A percentile compares a stretch with the other conserved stretches of the same genome.
Conservation (phyloP, 345 rosid species). For the Acer saccharum region DNA sequence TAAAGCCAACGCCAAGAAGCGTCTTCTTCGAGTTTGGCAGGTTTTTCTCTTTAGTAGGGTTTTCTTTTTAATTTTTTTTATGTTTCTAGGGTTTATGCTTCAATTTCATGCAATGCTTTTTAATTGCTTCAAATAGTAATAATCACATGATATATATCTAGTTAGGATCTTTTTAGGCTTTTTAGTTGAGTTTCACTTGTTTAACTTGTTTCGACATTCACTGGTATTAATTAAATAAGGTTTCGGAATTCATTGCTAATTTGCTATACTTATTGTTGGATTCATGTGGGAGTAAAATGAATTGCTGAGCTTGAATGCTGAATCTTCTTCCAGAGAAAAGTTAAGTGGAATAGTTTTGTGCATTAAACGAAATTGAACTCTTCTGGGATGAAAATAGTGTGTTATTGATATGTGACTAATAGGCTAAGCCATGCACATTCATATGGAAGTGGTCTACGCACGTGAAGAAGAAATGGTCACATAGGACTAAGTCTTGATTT, state of each 20-base stretch:
- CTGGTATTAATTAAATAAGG: neutral
- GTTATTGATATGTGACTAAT: no score
- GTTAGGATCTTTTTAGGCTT: neutral
- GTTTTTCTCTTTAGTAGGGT: constrained; percentile 27
- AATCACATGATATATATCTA: neutral
- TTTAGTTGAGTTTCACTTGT: neutral
- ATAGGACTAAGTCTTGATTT: no score
- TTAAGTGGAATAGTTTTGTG: neutral
- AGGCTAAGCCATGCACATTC: no score
- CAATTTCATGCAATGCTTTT: neutral
- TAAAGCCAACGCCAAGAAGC: constrained; percentile 95
- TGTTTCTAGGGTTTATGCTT: neutral
- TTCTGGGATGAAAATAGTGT: neutral
- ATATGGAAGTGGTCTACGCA: no score
- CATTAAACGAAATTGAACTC: neutral
- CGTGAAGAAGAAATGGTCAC: no score
- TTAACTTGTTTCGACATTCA: neutral
- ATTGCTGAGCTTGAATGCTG: no score
- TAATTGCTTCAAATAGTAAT: neutral
- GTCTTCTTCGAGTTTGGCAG: constrained; percentile 97
- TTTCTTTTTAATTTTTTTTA: no score
- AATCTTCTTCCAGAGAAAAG: neutral
- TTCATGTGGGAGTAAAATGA: neutral
- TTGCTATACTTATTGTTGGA: neutral
- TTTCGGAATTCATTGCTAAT: neutral